Evolutionary conservation across 176 grass and related monocot species (phyloP), one percentile per base, ranked within the genome.

Genomic region (Eremochloa ophiuroides): DNA sequence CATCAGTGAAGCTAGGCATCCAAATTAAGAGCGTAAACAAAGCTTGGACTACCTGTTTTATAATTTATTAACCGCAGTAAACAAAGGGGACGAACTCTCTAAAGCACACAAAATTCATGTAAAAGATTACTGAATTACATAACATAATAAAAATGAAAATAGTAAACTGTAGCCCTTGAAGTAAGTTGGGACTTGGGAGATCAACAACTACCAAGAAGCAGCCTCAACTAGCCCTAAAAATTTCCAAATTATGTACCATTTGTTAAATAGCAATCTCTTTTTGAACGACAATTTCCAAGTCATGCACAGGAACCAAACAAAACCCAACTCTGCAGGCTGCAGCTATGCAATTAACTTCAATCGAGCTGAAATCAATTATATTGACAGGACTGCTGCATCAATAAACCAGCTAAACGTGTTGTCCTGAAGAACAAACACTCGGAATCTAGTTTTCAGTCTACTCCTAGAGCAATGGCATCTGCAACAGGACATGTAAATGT

Each of bases 311-410:
- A 73, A 14, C 40, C 0, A 7, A 35, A 62, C 40, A 82, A 73
- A 72, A n/a, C 7, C 1, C 28, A 73, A 40, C 18, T 62, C 17
- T 31, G 12, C 0, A 27, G 28, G n/a, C 12, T 25, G 29, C 1
- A 35, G n/a, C 30, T 73, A 37, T 66, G 29, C 5, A 20, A 15
- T 61, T 11, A 8, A 51, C 30, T 82, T 48, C 7, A 22, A 68
- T 66, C 56, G 40, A 82, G 42, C 65, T 70, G 38, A 73, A 38
- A 30, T n/a, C 44, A 47, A 25, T 44, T 66, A 35, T 78, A 78
- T 28, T 47, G 22, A 60, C 69, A 79, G 60, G 10, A 30, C 7
- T 10, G 28, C 63, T 25, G 42, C 44, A 23, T 23, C 39, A 46
- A 39, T 8, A 43, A 42, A 59, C 38, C 37, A 30, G 12, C 25